phyloP scores from a whole-genome alignment of 805 yeast species.

The Naumovozyma baii region DNA sequence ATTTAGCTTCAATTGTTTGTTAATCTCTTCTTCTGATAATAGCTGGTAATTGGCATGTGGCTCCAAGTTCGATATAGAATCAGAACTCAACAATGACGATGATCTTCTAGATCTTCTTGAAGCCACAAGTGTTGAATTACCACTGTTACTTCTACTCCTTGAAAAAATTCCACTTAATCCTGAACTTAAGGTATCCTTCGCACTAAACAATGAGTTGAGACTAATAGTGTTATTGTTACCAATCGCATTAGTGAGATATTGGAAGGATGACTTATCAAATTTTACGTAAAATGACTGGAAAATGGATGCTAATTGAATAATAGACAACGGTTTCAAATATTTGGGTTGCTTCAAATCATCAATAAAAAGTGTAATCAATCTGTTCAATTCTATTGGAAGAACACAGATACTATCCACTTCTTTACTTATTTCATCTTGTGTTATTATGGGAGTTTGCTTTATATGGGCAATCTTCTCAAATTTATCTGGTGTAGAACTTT shows the following conservation, averaged over 20 bases:
- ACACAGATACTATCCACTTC: constrained; percentile 11
- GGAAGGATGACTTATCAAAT: constrained; percentile 26
- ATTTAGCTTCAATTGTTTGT: constrained; percentile 18
- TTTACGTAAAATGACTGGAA: constrained; percentile 26
- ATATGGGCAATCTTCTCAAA: background rate
- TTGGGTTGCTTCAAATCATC: constrained; percentile 30
- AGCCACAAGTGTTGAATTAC: constrained; percentile 8
- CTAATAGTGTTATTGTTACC: background rate
- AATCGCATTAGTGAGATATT: constrained; percentile 11
- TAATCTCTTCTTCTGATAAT: constrained; percentile 27
- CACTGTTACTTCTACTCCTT: constrained; percentile 27
- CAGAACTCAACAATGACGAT: constrained; percentile 23
- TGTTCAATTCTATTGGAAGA: constrained; percentile 23
- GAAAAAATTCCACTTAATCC: constrained; percentile 30
- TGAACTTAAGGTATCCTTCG: constrained; percentile 26
- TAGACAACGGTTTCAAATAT: constrained; percentile 24
- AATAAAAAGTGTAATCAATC: constrained; percentile 22
- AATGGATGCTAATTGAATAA: constrained; percentile 22
- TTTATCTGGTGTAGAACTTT: background rate
- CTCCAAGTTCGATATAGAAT: constrained; percentile 10
- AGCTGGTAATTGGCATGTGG: constrained; percentile 12
- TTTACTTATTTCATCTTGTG: constrained; percentile 19
- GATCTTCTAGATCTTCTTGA: constrained; percentile 23
- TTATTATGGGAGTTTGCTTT: constrained; percentile 2
- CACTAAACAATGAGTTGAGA: constrained; percentile 12